Percentiles rank a stretch among this genome's conserved stretches.
phyloP scores from a whole-genome alignment of 768 basidiomycete genomes.

The Rhizopogon vinicolor region DNA sequence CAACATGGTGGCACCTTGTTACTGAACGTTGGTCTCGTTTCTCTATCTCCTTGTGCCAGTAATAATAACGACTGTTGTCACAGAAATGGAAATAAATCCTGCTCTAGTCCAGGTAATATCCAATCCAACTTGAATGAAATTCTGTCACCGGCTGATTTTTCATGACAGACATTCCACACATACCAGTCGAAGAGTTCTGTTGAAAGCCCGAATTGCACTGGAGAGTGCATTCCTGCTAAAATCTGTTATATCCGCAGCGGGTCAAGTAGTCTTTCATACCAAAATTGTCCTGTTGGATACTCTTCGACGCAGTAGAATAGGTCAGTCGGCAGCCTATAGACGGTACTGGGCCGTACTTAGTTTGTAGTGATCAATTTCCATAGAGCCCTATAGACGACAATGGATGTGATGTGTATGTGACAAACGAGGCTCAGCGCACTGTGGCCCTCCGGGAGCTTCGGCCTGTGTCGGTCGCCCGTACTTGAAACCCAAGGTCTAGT shows the following conservation, averaged over 20 bases:
- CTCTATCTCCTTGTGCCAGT: neutral
- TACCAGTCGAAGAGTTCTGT: slow-evolving; percentile 69
- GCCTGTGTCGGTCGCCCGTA: no score
- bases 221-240: slow-evolving; percentile 52
- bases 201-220: slow-evolving; percentile 46
- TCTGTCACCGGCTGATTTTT: neutral
- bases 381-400: no score
- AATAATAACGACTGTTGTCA: neutral
- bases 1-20: slow-evolving; percentile 77
- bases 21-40: slow-evolving; percentile 49
- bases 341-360: no score
- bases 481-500: no score
- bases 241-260: slow-evolving; percentile 74
- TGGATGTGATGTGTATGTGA: no score
- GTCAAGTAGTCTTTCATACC: slow-evolving; percentile 50
- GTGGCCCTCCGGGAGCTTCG: no score
- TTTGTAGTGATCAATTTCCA: no score
- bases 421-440: no score
- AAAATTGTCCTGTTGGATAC: slow-evolving; percentile 59
- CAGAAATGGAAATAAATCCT: slow-evolving; percentile 20
- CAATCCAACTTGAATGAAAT: neutral
- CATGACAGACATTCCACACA: slow-evolving; percentile 50
- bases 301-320: slow-evolving; percentile 44
- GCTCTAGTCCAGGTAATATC: slow-evolving; percentile 16
- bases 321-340: no score